Percentiles rank a stretch among this genome's conserved stretches.
phyloP scores from a whole-genome alignment of 495 filamentous ascomycete genomes.

The Entonaema liquescens region DNA sequence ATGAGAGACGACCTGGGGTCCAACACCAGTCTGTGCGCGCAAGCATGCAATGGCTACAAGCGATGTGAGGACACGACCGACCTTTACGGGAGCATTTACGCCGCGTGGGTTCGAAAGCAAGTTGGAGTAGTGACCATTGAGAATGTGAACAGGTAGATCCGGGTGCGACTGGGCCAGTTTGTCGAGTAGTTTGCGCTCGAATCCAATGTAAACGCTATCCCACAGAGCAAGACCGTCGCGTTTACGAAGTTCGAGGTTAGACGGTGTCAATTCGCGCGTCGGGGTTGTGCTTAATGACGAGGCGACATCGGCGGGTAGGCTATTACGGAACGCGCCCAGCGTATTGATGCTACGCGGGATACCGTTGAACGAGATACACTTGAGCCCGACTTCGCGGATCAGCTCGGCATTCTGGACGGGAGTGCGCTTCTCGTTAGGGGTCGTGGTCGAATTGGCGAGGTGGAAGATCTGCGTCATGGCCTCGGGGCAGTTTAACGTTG shows the following conservation, averaged over 20 bases:
- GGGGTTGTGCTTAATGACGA: slow-evolving; percentile 57
- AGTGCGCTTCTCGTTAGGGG: slow-evolving; percentile 47
- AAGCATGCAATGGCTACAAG: slow-evolving; percentile 75
- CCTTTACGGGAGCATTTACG: slow-evolving; percentile 40
- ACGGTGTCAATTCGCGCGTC: slow-evolving; percentile 55
- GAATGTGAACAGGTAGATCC: slow-evolving; percentile 79
- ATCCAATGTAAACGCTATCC: slow-evolving; percentile 76
- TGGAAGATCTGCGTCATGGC: slow-evolving; percentile 57
- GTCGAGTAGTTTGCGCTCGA: slow-evolving; percentile 70
- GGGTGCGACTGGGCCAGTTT: slow-evolving; percentile 74
- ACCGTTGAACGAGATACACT: slow-evolving; percentile 86
- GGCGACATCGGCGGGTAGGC: slow-evolving; percentile 59
- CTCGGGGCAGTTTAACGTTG: slow-evolving; percentile 78
- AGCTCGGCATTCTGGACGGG: slow-evolving; percentile 70
- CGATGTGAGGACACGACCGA: slow-evolving; percentile 71
- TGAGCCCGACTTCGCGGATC: slow-evolving; percentile 81
- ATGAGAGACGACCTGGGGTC: slow-evolving; percentile 79
- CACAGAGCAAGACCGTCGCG: slow-evolving; percentile 69
- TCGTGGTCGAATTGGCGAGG: slow-evolving; percentile 37
- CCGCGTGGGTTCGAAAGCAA: slow-evolving; percentile 69
- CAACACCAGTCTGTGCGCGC: slow-evolving; percentile 78
- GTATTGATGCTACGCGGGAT: slow-evolving; percentile 84
- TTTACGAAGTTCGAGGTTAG: slow-evolving; percentile 62
- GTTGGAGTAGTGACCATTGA: slow-evolving; percentile 74
- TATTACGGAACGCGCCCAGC: slow-evolving; percentile 69